phyloP scores from a whole-genome alignment of 2,329 filamentous ascomycete species.

The Pseudonectria foliicola region DNA sequence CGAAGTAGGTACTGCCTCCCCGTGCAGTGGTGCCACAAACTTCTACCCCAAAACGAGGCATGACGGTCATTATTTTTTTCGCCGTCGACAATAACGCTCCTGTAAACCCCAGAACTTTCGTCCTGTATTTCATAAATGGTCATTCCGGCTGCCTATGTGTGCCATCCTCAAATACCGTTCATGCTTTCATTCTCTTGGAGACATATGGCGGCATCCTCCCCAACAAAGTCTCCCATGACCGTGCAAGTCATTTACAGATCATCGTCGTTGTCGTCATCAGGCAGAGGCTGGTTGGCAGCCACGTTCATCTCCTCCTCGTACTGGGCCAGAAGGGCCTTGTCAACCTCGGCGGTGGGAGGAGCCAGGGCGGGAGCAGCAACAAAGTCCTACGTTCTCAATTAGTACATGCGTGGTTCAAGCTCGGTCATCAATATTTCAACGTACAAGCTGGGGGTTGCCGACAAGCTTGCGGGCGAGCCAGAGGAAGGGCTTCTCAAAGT shows the following conservation, averaged over 20 bases:
- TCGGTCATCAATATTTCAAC: conserved; percentile 1
- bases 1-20: conserved; percentile 21
- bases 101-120: conserved; percentile 26
- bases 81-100: conserved; percentile 30
- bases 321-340: conserved; percentile 70
- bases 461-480: conserved; percentile 98
- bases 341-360: conserved; percentile 85
- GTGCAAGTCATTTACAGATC: conserved; percentile 44
- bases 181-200: conserved; percentile 14
- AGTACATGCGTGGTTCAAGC: conserved; percentile 9
- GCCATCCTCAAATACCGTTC: conserved; percentile 22
- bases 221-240: conserved; percentile 22
- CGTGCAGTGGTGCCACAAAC: conserved; percentile 26
- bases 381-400: conserved; percentile 63
- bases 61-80: conserved; percentile 23
- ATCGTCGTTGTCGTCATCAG: conserved; percentile 84
- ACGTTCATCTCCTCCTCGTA: conserved; percentile 85
- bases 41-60: conserved; percentile 25
- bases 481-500: conserved; percentile 99
- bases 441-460: conserved; percentile 60
- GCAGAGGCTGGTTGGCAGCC: conserved; percentile 77
- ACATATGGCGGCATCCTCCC: conserved; percentile 20
- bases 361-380: conserved; percentile 92
- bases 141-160: conserved; percentile 26
- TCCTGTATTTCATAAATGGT: conserved; percentile 32